Conservation (phyloP, 192 early-diverging fungal species). For the Entomortierella lignicola region DNA sequence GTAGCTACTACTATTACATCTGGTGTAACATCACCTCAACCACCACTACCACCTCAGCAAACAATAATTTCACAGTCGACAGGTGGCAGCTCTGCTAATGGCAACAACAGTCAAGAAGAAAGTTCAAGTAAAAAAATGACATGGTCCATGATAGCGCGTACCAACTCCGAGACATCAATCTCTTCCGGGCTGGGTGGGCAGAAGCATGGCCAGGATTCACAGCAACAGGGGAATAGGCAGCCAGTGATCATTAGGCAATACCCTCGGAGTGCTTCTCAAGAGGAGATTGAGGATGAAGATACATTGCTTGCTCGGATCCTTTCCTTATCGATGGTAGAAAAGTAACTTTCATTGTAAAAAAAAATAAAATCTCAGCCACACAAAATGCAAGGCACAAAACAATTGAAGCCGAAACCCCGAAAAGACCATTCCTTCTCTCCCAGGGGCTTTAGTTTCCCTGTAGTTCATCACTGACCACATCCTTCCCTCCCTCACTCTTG, state of each 20-base stretch:
- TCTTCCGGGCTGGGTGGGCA: not conserved
- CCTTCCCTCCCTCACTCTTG: not conserved
- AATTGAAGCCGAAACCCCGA: not conserved
- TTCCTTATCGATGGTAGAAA: conserved; percentile 46
- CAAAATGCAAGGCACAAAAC: not conserved
- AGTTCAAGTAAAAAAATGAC: conserved; percentile 16
- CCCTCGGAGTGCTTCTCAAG: conserved; percentile 6
- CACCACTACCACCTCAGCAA: not conserved
- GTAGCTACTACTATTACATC: not conserved
- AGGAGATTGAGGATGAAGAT: conserved; percentile 47
- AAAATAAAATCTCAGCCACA: not conserved
- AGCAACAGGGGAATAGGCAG: not conserved
- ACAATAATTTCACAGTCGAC: not conserved
- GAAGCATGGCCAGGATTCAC: not conserved
- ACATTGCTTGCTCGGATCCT: conserved; percentile 45
- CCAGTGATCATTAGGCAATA: conserved; percentile 37
- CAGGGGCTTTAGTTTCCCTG: not conserved
- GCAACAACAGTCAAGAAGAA: not conserved
- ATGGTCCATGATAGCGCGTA: conserved; percentile 44
- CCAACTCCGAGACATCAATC: conserved; percentile 7
- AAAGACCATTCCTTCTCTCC: not conserved
- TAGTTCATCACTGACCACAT: not conserved
- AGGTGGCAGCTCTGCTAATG: not conserved
- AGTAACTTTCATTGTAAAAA: conserved; percentile 7
- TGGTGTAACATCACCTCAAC: not conserved